Conservation (phyloP, 1,284 basidiomycete genomes). For the Pterulicium gracile region DNA sequence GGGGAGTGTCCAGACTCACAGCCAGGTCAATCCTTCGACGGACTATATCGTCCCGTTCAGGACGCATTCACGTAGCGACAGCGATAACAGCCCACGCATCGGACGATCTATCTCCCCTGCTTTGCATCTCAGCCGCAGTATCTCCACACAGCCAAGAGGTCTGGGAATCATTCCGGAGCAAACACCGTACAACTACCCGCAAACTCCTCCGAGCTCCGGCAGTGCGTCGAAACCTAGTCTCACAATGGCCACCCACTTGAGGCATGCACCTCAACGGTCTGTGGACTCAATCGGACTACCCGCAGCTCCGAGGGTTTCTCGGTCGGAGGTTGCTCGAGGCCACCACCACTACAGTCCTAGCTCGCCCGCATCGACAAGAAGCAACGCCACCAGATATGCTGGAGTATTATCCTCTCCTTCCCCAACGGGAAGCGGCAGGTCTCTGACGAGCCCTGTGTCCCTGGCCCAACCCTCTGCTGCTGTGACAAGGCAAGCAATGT, state of each 20-base stretch:
- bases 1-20: not conserved
- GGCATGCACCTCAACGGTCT: not conserved
- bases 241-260: not conserved
- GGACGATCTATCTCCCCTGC: not conserved
- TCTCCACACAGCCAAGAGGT: not conserved
- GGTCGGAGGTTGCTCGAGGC: not conserved
- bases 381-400: constrained; percentile 9
- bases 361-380: constrained; percentile 15
- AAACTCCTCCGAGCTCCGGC: no score
- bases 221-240: no score
- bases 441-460: not conserved
- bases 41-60: not conserved
- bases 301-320: not conserved
- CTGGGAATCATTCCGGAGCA: no score
- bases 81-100: not conserved
- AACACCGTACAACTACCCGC: not conserved
- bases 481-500: not conserved
- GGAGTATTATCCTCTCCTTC: not conserved
- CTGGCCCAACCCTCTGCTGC: not conserved
- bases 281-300: not conserved
- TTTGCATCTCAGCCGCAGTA: not conserved
- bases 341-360: constrained; percentile 3
- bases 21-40: not conserved
- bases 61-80: not conserved
- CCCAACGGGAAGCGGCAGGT: not conserved